Conservation (phyloP, 306 rosid species). For the Quercus berberidifolia region DNA sequence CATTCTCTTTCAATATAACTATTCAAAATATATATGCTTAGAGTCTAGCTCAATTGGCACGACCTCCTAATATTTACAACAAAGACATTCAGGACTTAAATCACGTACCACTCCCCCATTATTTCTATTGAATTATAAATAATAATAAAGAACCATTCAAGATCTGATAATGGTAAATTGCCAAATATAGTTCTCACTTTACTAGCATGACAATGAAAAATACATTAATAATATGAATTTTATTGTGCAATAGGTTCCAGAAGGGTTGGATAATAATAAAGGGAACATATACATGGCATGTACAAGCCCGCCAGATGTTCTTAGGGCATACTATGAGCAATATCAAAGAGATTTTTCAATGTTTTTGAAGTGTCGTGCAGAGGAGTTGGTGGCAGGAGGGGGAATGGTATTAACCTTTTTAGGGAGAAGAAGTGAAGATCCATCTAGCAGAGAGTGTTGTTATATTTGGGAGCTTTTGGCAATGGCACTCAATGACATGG, state of each 20-base stretch:
- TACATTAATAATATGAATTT: background rate
- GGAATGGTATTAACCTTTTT: slow-evolving; percentile 45
- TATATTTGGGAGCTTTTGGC: slow-evolving; percentile 49
- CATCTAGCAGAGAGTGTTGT: too few species aligned
- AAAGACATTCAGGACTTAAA: too few species aligned
- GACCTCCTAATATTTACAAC: too few species aligned
- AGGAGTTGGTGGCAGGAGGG: slow-evolving; percentile 46
- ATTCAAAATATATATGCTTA: too few species aligned
- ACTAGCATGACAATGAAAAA: too few species aligned
- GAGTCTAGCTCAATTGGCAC: too few species aligned
- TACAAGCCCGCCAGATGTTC: slow-evolving; percentile 44
- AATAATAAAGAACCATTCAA: too few species aligned
- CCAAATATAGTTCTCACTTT: too few species aligned
- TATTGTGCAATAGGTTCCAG: slow-evolving; percentile 39
- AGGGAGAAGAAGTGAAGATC: slow-evolving; percentile 38
- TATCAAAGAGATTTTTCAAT: slow-evolving; percentile 42
- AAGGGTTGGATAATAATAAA: slow-evolving; percentile 48
- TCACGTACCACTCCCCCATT: too few species aligned
- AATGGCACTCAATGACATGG: slow-evolving; percentile 35
- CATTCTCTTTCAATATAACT: too few species aligned
- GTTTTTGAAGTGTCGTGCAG: slow-evolving; percentile 26
- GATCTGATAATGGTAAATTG: too few species aligned
- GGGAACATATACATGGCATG: slow-evolving; percentile 47
- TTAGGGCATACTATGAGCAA: slow-evolving; percentile 39
- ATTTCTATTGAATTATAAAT: too few species aligned